Evolutionary conservation across 2,329 filamentous ascomycete species (phyloP), one percentile per base, ranked within the genome.

Genomic region (Drechslerella stenobrocha): DNA sequence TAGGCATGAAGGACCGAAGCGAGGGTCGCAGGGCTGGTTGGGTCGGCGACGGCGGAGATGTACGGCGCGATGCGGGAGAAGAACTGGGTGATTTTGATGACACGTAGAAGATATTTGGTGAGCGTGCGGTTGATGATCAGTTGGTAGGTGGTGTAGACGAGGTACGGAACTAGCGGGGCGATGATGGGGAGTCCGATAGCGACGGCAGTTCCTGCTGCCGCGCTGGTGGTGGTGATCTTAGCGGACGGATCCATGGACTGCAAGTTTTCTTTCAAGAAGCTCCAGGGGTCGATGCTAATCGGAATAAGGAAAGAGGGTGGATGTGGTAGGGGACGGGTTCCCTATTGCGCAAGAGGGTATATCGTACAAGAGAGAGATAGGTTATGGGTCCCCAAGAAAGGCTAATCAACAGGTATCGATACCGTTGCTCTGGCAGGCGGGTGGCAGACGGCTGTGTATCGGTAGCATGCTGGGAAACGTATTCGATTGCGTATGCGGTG

Each of bases 71-170:
- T 60, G 37, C 63, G 55, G 7, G 55, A 45, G 37, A 67, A 67
- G 55, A 67, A 67, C 35, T 67, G 63, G 7, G 63, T 67, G 35
- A 67, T 46, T 52, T 67, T 67, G 32, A 67, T 67, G 35, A 44
- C 63, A 7, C 63, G 63, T 23, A 67, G 37, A 30, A 67, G 63
- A 23, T 67, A 35, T 47, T 45, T 50, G 42, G 63, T 67, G 24
- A 67, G 52, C 6, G 56, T 58, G 5, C 63, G 63, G 37, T 67
- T 67, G 55, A 67, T 60, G 26, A 67, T 42, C 18, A 67, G 55
- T 22, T 67, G 55, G 23, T 67, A 67, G 44, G 59, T 35, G 35
- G 59, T 55, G 35, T 67, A 67, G 44, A 67, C 50, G 4, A 67
- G 15, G 18, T 67, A 67, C 7, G 63, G 63, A 22, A 67, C 50